Evolutionary conservation across 2,329 filamentous ascomycete species (phyloP).

Genomic region (Alternaria sp.): DNA sequence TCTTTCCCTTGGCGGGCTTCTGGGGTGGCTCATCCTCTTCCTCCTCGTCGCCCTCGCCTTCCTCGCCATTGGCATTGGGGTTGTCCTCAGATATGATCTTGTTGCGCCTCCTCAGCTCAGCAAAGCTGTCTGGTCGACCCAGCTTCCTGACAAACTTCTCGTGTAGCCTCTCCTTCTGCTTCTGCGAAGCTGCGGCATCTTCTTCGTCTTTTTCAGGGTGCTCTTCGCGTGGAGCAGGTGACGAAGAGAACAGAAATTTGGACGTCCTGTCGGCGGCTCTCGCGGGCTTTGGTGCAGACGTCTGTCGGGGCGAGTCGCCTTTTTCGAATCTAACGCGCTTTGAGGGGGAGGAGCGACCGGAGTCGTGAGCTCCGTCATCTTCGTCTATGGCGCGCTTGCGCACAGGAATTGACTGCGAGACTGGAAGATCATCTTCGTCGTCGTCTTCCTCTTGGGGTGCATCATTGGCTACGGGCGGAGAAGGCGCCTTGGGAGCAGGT

Average conservation of each 20-base stretch:
- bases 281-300: conserved; percentile 36
- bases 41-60: conserved; percentile 63
- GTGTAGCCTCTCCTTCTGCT: conserved; percentile 75
- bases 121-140: conserved; percentile 81
- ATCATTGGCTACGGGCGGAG: conserved; percentile 27
- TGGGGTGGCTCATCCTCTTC: conserved; percentile 62
- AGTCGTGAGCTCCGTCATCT: conserved; percentile 44
- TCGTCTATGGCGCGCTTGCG: conserved; percentile 47
- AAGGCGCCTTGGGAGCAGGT: conserved; percentile 18
- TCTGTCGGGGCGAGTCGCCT: conserved; percentile 26
- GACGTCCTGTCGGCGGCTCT: conserved; percentile 60
- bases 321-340: conserved; percentile 47
- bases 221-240: conserved; percentile 44
- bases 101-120: conserved; percentile 68
- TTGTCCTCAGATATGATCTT: conserved; percentile 62
- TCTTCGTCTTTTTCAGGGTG: conserved; percentile 51
- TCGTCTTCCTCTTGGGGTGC: neutral
- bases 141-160: conserved; percentile 88
- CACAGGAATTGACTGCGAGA: conserved; percentile 8
- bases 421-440: conserved; percentile 21
- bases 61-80: conserved; percentile 56
- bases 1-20: conserved; percentile 57
- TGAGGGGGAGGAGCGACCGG: conserved; percentile 31
- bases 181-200: conserved; percentile 61
- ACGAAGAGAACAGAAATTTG: conserved; percentile 65